Evolutionary conservation across 2,329 filamentous ascomycete genomes (phyloP).

Genomic region (Phialocephala sp.): DNA sequence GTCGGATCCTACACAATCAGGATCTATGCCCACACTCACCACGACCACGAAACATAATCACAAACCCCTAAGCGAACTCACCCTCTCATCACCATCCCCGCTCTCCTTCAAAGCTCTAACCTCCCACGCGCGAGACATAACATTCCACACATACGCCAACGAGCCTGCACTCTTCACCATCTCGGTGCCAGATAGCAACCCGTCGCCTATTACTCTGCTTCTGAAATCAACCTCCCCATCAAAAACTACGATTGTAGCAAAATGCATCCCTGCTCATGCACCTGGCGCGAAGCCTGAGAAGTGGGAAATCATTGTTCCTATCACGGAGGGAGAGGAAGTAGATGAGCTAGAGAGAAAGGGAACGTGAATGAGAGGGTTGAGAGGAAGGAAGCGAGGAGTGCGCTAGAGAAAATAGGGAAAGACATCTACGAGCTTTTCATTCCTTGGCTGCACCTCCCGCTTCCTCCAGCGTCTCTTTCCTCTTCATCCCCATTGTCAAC

Average conservation of each 20-base stretch:
- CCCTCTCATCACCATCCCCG: neutral
- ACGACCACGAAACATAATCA: neutral
- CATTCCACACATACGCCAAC: neutral
- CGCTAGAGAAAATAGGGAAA: neutral
- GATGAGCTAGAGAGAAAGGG: neutral
- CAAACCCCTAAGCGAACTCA: neutral
- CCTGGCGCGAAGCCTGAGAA: neutral
- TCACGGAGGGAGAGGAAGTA: neutral
- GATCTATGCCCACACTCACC: neutral
- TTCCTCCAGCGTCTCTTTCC: too few species aligned
- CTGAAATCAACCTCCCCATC: neutral
- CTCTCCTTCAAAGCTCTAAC: constrained; percentile 5
- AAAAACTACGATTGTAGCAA: neutral
- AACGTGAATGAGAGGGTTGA: neutral
- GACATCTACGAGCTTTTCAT: neutral
- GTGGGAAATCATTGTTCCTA: neutral
- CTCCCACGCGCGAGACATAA: neutral
- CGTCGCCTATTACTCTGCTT: neutral
- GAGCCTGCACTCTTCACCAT: neutral
- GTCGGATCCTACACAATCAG: neutral
- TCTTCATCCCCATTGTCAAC: neutral
- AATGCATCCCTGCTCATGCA: neutral
- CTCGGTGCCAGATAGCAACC: neutral
- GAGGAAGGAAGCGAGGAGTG: neutral
- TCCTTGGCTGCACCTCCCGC: neutral